Evolutionary conservation across 148 eudicot genomes (phyloP), one percentile per base, ranked within the genome.

Genomic region (Chenopodium formosanum): DNA sequence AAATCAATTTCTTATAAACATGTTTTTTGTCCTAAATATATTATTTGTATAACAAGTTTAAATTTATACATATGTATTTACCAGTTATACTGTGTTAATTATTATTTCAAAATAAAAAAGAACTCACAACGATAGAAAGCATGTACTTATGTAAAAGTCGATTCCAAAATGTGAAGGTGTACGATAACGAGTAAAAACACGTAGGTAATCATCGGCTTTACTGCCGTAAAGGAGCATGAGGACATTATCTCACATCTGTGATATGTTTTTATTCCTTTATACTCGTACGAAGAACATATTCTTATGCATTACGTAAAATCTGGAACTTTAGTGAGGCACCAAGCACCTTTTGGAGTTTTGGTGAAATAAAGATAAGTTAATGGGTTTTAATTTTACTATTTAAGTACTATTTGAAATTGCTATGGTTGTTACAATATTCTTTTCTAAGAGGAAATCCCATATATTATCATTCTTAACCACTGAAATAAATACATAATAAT

Each of bases 401-500:
- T 50, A 11, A 50, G 14, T 50, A 50, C 13, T 50, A 10, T 50
- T 50, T 68, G 17, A 68, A 29, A 72, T 9, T 71, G 13, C 31
- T 44, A n/a, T 72, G 16, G 56, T 70, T 37, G 75, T n/a, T 72
- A 9, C 75, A 72, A 72, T 50, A 44, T 46, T 73, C 19, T 73
- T 72, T 72, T 72, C 75, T 50, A 72, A 72, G 14, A 19, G 20
- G 22, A 69, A 69, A 69, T 53, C 27, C 46, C 46, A 72, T 46
- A 40, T 72, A 44, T 20, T 20, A 71, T 44, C 27, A 37, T 64
- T 22, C 60, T 73, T n/a, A 73, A 47, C 76, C 58, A 73, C 58
- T 47, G 29, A 73, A 73, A 73, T 73, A 23, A n/a, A 34, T 13
- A 11, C 19, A 9, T 19, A 58, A 13, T 8, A 71, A 40, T 40